These are phyloP conservation scores for Atalantia buxifolia DNA, from an alignment of 345 rosid species.

Conservation along the genomic window DNA sequence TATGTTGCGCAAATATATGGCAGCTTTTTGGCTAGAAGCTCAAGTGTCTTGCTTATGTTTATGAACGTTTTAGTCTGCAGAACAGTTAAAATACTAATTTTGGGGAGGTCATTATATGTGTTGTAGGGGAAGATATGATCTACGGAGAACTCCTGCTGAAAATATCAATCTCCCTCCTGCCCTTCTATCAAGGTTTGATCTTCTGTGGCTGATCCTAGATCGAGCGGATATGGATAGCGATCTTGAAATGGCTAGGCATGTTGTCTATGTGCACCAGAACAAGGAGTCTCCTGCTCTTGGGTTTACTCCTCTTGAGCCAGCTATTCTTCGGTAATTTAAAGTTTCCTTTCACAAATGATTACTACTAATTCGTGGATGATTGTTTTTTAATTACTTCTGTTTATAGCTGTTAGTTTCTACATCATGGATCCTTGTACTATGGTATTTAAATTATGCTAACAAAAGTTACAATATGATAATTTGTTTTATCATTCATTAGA, in stretches of 20 bases:
- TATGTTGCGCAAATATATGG: background rate
- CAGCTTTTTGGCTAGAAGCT: background rate
- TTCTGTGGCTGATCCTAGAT: conserved; percentile 93
- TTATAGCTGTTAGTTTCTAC: background rate
- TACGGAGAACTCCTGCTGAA: conserved; percentile 95
- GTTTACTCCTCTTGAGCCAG: conserved; percentile 82
- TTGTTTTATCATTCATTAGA: background rate
- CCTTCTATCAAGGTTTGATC: conserved; percentile 89
- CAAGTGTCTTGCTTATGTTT: background rate
- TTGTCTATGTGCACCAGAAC: conserved; percentile 88
- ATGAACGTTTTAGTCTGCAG: background rate
- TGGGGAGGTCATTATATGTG: conserved; percentile 9
- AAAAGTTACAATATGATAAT: background rate
- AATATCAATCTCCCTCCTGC: conserved; percentile 98
- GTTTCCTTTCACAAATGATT: background rate
- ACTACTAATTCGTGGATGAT: background rate
- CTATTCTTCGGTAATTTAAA: conserved; percentile 69
- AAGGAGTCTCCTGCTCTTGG: conserved; percentile 93
- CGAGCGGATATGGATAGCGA: conserved; percentile 96
- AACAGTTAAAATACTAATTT: conserved; percentile 9
- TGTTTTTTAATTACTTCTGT: background rate
- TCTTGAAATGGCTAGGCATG: conserved; percentile 94
- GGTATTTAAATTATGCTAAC: background rate
- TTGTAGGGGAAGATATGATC: conserved; percentile 93
- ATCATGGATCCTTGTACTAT: background rate